Evolutionary conservation across 495 filamentous ascomycete genomes (phyloP).

Genomic region (Platismatia glauca): DNA sequence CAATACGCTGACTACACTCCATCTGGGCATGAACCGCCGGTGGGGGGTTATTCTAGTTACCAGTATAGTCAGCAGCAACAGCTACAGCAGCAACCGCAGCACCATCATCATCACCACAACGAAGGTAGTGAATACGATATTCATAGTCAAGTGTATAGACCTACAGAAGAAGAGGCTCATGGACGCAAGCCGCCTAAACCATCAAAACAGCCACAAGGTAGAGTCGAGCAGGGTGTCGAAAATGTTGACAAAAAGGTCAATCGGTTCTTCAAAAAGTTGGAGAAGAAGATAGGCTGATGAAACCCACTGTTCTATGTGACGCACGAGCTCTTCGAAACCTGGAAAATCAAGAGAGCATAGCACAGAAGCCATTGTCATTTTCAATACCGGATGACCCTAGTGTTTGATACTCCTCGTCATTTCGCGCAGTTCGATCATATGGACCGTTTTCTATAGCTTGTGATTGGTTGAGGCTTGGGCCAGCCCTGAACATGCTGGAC

Average conservation of each 20-base stretch:
- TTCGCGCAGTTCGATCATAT: neutral
- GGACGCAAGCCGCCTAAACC: slow-evolving; percentile 46
- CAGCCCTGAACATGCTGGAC: neutral
- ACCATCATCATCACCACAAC: slow-evolving; percentile 29
- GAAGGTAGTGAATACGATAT: slow-evolving; percentile 49
- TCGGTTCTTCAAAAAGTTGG: slow-evolving; percentile 76
- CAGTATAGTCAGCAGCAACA: slow-evolving; percentile 40
- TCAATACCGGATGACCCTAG: neutral
- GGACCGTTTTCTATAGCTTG: neutral
- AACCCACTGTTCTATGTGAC: neutral
- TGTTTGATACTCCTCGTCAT: neutral
- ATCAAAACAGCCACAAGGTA: slow-evolving; percentile 39
- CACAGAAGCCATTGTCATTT: neutral
- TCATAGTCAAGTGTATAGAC: slow-evolving; percentile 70
- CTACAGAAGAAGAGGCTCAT: slow-evolving; percentile 56
- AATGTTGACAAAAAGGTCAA: slow-evolving; percentile 70
- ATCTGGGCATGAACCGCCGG: slow-evolving; percentile 23
- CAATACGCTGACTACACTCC: slow-evolving; percentile 29
- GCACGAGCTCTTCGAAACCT: neutral
- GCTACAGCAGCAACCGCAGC: slow-evolving; percentile 32
- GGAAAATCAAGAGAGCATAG: neutral
- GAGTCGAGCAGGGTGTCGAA: slow-evolving; percentile 59
- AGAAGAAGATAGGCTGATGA: slow-evolving; percentile 62
- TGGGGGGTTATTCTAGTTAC: slow-evolving; percentile 49
- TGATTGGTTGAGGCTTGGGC: neutral